Conservation (phyloP, 2,329 filamentous ascomycete species). For the Fusarium cyanostomum region DNA sequence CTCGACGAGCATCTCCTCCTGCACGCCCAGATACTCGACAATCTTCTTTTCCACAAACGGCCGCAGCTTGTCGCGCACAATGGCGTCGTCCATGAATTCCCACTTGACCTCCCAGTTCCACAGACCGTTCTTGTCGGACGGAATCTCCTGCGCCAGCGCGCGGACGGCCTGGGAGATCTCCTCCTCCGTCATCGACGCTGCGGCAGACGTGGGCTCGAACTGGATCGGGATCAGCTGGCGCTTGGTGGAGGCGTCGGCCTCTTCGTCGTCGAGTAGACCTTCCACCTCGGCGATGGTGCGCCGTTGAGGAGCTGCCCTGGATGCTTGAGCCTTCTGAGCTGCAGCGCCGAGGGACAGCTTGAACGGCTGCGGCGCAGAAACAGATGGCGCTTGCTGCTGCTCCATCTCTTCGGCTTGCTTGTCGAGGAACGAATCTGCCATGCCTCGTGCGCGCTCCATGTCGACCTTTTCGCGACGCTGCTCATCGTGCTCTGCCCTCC, state of each 20-base stretch:
- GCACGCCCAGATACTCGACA: slow-evolving; percentile 93
- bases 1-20: slow-evolving; percentile 95
- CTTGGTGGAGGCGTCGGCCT: slow-evolving; percentile 76
- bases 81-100: slow-evolving; percentile 84
- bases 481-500: slow-evolving; percentile 80
- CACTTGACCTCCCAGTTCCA: slow-evolving; percentile 96
- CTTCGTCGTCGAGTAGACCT: slow-evolving; percentile 93
- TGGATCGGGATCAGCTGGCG: slow-evolving; percentile 84
- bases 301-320: slow-evolving; percentile 65
- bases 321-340: slow-evolving; percentile 74
- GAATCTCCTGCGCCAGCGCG: slow-evolving; percentile 88
- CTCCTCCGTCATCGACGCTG: slow-evolving; percentile 78
- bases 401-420: slow-evolving; percentile 82
- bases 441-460: slow-evolving; percentile 79
- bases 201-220: slow-evolving; percentile 74
- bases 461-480: slow-evolving; percentile 73
- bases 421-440: slow-evolving; percentile 92
- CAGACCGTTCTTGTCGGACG: slow-evolving; percentile 82
- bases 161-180: slow-evolving; percentile 84
- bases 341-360: slow-evolving; percentile 93
- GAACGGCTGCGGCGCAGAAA: slow-evolving; percentile 77
- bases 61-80: slow-evolving; percentile 85
- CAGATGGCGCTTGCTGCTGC: slow-evolving; percentile 52
- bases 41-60: slow-evolving; percentile 99
- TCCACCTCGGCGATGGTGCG: slow-evolving; percentile 94